phyloP scores from a whole-genome alignment of 257 asterid genomes.

The Fraxinus pennsylvanica region DNA sequence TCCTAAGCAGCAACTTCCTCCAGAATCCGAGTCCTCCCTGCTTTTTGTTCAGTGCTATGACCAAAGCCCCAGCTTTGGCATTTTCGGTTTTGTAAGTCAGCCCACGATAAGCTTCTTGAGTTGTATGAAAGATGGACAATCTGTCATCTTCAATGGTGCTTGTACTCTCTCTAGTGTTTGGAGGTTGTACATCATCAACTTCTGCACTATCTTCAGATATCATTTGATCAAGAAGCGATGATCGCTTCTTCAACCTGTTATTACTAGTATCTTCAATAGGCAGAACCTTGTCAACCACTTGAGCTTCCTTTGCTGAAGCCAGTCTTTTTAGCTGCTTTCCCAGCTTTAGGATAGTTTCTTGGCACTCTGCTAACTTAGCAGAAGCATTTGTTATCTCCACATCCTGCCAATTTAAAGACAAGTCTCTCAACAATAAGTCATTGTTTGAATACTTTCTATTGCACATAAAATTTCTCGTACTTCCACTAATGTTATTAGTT shows the following conservation, averaged over 20 bases:
- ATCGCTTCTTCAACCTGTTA: slow-evolving; percentile 42
- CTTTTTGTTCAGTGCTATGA: slow-evolving; percentile 49
- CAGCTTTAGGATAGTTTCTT: slow-evolving; percentile 68
- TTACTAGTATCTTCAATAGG: slow-evolving; percentile 32
- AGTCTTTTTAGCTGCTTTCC: slow-evolving; percentile 71
- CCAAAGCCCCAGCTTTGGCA: slow-evolving; percentile 49
- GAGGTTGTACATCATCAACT: slow-evolving; percentile 30
- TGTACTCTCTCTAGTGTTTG: slow-evolving; percentile 36
- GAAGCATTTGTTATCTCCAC: slow-evolving; percentile 82
- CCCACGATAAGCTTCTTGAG: slow-evolving; percentile 26
- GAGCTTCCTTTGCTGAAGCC: slow-evolving; percentile 48
- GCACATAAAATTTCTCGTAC: not conserved
- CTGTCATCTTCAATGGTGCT: slow-evolving; percentile 22
- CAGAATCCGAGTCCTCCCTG: slow-evolving; percentile 54
- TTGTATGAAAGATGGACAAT: not conserved
- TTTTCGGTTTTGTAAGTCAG: slow-evolving; percentile 22
- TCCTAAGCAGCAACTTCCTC: slow-evolving; percentile 66
- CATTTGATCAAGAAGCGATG: slow-evolving; percentile 81
- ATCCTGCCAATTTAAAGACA: slow-evolving; percentile 52
- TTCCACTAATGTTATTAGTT: not conserved
- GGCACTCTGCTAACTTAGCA: slow-evolving; percentile 72
- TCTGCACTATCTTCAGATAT: slow-evolving; percentile 48
- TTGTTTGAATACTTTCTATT: not conserved
- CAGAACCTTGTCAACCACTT: slow-evolving; percentile 41
- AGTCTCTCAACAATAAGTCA: not conserved